Evolutionary conservation across 176 grass and related monocot genomes (phyloP).

Genomic region (Raddia distichophylla): DNA sequence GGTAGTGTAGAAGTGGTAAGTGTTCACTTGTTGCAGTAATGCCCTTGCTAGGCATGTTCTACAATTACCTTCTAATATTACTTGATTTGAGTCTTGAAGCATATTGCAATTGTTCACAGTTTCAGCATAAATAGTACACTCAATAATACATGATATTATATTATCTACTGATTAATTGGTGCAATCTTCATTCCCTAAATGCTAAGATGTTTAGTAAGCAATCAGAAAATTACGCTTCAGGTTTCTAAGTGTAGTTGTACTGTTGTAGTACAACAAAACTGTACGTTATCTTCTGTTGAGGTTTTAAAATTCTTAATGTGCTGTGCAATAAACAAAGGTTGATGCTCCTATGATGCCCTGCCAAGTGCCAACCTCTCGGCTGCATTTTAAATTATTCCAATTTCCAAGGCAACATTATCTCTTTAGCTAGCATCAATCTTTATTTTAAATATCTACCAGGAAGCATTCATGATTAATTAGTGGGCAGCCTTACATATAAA

Average conservation of each 20-base stretch:
- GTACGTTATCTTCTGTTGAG: neutral
- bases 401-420: neutral
- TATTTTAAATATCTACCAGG: slow-evolving; percentile 17
- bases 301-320: neutral
- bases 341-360: neutral
- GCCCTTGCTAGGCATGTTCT: neutral
- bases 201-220: neutral
- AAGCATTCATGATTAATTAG: slow-evolving; percentile 2
- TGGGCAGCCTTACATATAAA: neutral
- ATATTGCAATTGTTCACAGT: neutral
- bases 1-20: slow-evolving; percentile 23
- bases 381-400: neutral
- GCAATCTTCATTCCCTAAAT: neutral
- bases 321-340: neutral
- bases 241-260: neutral
- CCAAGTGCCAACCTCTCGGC: neutral
- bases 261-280: neutral
- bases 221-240: neutral
- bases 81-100: slow-evolving; percentile 1
- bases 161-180: neutral
- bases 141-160: neutral
- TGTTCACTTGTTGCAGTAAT: slow-evolving; percentile 22
- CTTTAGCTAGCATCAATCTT: neutral
- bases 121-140: slow-evolving; percentile 9
- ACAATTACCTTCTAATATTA: slow-evolving; percentile 2